These are phyloP conservation scores for Leersia perrieri DNA, from an alignment of 176 grass and related monocot genomes.

Conservation along the genomic window DNA sequence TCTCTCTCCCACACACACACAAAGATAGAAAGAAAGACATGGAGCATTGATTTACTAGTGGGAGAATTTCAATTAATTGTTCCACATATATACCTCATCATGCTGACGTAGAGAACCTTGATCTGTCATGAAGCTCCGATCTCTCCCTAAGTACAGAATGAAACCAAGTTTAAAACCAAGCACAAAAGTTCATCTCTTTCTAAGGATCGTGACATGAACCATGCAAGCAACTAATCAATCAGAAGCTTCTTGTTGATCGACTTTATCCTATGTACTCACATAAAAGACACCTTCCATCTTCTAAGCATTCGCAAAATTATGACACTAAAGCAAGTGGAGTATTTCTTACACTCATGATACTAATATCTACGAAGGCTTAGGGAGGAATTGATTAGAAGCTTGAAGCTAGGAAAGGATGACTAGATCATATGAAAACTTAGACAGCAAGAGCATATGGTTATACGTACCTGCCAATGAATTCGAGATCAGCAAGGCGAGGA, in stretches of 20 bases:
- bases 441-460: neutral
- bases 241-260: neutral
- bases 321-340: too few relatives aligned
- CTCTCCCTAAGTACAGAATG: constrained; percentile 33
- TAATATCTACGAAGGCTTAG: too few relatives aligned
- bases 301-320: too few relatives aligned
- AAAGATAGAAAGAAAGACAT: neutral
- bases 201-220: neutral
- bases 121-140: constrained; percentile 11
- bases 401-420: neutral
- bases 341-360: too few relatives aligned
- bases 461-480: neutral
- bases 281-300: neutral
- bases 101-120: constrained; percentile 7
- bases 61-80: neutral
- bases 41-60: neutral
- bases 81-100: constrained; percentile 31
- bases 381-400: too few relatives aligned
- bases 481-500: constrained; percentile 17
- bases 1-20: neutral
- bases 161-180: neutral
- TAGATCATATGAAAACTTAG: neutral
- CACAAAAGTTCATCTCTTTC: neutral
- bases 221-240: neutral
- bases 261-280: neutral